These are phyloP conservation scores for Tulasnella sp. DNA, from an alignment of 768 basidiomycete genomes.

Conservation along the genomic window DNA sequence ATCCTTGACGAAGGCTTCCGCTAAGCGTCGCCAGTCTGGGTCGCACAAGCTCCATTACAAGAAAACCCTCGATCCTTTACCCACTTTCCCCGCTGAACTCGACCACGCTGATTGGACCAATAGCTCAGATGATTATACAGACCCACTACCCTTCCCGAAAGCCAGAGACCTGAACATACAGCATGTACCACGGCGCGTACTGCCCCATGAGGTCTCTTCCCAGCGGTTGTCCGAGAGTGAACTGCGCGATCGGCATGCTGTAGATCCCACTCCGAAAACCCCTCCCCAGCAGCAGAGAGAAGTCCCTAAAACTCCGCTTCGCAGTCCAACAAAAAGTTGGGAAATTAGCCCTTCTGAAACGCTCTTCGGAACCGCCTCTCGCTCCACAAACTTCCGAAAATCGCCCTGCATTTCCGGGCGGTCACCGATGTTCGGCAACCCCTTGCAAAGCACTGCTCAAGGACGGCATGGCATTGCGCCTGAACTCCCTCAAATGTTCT, in stretches of 20 bases:
- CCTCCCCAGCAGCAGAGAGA: not conserved
- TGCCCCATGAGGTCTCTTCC: not conserved
- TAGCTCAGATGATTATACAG: not conserved
- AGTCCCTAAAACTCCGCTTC: not conserved
- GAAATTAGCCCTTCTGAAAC: not conserved
- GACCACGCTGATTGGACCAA: not conserved
- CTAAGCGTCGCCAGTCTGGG: slow-evolving; percentile 14
- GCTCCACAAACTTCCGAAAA: not conserved
- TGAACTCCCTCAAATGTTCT: not conserved
- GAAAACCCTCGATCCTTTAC: not conserved
- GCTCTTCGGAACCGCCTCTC: not conserved
- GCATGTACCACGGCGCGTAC: not conserved
- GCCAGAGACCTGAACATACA: not conserved
- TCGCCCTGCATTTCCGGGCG: not conserved
- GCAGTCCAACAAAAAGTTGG: not conserved
- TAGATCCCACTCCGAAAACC: not conserved
- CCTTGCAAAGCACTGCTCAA: not conserved
- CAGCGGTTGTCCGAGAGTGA: not conserved
- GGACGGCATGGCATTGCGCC: not conserved
- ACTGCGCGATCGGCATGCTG: not conserved
- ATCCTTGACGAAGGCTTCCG: not conserved
- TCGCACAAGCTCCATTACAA: not conserved
- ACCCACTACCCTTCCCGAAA: not conserved
- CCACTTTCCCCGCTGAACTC: not conserved
- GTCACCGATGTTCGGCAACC: not conserved